Evolutionary conservation across 805 yeast species (phyloP).

Genomic region (Metschnikowia proteae): DNA sequence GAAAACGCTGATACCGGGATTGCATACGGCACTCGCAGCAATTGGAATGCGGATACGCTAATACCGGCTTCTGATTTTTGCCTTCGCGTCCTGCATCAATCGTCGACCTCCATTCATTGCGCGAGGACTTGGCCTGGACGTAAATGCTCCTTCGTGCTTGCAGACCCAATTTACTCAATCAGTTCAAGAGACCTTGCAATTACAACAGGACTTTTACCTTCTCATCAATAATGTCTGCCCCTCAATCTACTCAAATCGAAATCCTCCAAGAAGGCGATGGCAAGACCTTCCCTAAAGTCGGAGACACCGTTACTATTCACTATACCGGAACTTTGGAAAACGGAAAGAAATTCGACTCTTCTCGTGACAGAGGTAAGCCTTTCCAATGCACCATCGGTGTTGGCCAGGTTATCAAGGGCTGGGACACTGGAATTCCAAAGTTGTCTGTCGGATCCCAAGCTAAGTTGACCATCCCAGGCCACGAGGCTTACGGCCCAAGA

Average conservation of each 20-base stretch:
- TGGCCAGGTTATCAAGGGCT: constrained; percentile 94
- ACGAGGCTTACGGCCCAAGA: constrained; percentile 88
- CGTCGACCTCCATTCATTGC: constrained; percentile 3
- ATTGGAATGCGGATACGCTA: neutral
- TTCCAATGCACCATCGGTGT: constrained; percentile 93
- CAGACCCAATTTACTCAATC: constrained; percentile 11
- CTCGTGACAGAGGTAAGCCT: constrained; percentile 92
- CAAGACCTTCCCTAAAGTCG: constrained; percentile 75
- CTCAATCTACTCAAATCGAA: constrained; percentile 40
- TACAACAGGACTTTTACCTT: neutral
- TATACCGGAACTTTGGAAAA: constrained; percentile 93
- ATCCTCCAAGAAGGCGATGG: constrained; percentile 70
- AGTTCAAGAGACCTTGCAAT: constrained; percentile 8
- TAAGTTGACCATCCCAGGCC: constrained; percentile 85
- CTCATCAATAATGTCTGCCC: constrained; percentile 34
- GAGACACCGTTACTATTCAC: constrained; percentile 90
- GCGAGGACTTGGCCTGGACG: neutral
- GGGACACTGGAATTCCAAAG: constrained; percentile 94
- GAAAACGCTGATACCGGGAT: too few relatives aligned
- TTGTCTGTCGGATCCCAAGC: constrained; percentile 93
- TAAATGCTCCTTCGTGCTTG: constrained; percentile 12
- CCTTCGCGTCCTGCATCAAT: neutral
- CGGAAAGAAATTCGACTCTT: constrained; percentile 94
- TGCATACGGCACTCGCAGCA: neutral
- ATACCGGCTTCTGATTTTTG: neutral